Evolutionary conservation across 148 eudicot species (phyloP).

Genomic region (Vaccinium vitisidaea): DNA sequence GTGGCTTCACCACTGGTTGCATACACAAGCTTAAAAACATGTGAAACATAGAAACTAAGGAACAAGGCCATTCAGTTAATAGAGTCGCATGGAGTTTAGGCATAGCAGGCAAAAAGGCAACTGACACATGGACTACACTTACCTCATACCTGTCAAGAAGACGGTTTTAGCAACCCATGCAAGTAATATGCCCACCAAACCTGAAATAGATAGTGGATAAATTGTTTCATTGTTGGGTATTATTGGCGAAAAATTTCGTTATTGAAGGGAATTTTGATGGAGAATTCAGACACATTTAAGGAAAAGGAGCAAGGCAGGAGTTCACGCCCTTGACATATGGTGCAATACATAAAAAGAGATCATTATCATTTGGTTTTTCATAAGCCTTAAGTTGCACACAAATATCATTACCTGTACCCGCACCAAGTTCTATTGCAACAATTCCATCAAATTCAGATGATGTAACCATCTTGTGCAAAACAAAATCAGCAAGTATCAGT

Average conservation of each 20-base stretch:
- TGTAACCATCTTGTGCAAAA: slow-evolving; percentile 66
- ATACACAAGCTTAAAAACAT: not conserved
- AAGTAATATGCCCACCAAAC: slow-evolving; percentile 87
- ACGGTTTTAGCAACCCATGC: slow-evolving; percentile 72
- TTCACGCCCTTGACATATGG: not conserved
- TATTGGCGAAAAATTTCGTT: slow-evolving; percentile 13
- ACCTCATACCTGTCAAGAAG: slow-evolving; percentile 71
- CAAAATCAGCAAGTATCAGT: slow-evolving; percentile 74
- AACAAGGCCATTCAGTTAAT: not conserved
- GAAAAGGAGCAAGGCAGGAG: not conserved
- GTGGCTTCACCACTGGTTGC: not conserved
- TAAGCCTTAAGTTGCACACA: not conserved
- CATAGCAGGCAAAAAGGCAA: not conserved
- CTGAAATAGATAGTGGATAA: slow-evolving; percentile 50
- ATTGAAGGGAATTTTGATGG: not conserved
- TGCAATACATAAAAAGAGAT: not conserved
- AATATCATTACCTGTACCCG: slow-evolving; percentile 75
- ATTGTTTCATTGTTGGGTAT: not conserved
- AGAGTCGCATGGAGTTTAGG: not conserved
- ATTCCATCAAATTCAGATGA: slow-evolving; percentile 58
- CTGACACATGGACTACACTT: not conserved
- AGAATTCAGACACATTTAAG: not conserved
- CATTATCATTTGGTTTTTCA: not conserved
- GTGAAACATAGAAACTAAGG: not conserved
- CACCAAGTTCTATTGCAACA: slow-evolving; percentile 85